Evolutionary conservation across 805 yeast genomes (phyloP).

Genomic region (Saturnispora bothae): DNA sequence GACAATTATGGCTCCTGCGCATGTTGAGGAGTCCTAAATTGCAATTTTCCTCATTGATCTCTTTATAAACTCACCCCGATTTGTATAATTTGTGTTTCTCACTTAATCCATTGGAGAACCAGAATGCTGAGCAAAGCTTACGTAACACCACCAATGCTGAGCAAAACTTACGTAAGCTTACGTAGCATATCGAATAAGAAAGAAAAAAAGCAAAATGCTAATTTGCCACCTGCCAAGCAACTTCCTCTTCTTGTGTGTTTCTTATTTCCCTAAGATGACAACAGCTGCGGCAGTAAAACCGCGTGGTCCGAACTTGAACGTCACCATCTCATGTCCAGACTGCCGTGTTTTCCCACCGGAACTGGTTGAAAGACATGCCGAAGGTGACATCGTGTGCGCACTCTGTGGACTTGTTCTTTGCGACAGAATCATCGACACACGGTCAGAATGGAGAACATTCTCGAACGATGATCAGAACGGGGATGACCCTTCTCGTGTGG

Average conservation of each 20-base stretch:
- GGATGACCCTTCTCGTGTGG: conserved; percentile 98
- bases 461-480: conserved; percentile 96
- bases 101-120: no score
- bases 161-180: no score
- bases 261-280: conserved; percentile 7
- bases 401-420: conserved; percentile 90
- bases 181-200: background rate
- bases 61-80: no score
- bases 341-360: conserved; percentile 95
- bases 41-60: background rate
- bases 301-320: conserved; percentile 73
- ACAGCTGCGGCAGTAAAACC: conserved; percentile 9
- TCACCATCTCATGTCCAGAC: conserved; percentile 88
- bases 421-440: conserved; percentile 84
- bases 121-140: no score
- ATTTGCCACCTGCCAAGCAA: background rate
- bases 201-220: no score
- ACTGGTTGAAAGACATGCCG: conserved; percentile 86
- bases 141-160: background rate
- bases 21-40: conserved; percentile 38
- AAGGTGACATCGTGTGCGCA: conserved; percentile 98
- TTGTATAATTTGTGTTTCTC: no score
- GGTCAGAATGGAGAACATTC: conserved; percentile 98
- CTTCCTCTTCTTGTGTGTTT: conserved; percentile 1
- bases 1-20: conserved; percentile 62